Percentiles rank a stretch among this genome's conserved stretches.
phyloP scores from a whole-genome alignment of 1,284 basidiomycete species.

The Volvariella surrecta region DNA sequence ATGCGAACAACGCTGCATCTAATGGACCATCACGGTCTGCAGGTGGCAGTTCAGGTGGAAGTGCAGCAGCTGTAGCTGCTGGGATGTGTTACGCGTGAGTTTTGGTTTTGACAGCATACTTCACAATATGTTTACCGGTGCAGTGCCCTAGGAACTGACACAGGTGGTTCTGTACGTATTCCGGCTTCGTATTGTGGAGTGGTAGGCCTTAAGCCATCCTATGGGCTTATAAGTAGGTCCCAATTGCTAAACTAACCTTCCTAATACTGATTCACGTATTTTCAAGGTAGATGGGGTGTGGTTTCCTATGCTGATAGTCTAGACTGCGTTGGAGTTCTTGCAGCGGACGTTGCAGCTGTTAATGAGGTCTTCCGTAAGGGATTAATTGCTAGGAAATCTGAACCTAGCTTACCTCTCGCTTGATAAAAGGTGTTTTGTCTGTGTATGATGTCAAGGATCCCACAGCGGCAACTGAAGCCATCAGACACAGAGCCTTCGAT shows the following conservation, averaged over 20 bases:
- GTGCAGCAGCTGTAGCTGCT: conserved; percentile 75
- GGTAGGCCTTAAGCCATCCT: conserved; percentile 90
- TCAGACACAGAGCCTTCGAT: conserved; percentile 24
- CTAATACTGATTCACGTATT: conserved; percentile 2
- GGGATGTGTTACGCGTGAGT: conserved; percentile 75
- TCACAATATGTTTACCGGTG: conserved; percentile 7
- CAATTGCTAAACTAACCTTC: neutral
- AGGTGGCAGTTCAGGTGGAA: conserved; percentile 81
- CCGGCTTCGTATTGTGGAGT: conserved; percentile 94
- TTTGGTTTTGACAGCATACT: neutral
- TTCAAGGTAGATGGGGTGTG: conserved; percentile 67
- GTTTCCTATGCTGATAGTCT: conserved; percentile 92
- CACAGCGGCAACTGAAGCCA: conserved; percentile 49
- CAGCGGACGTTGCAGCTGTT: conserved; percentile 41
- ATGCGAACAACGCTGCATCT: conserved; percentile 15
- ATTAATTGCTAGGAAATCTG: neutral
- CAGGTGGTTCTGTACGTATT: conserved; percentile 88
- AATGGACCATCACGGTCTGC: conserved; percentile 50
- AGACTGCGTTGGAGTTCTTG: conserved; percentile 88
- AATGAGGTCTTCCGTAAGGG: conserved; percentile 56
- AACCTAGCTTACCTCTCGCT: neutral
- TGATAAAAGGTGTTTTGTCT: conserved; percentile 49
- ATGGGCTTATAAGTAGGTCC: conserved; percentile 83
- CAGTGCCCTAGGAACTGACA: conserved; percentile 90
- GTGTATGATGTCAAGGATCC: conserved; percentile 72